Base-by-base conservation (phyloP, 1,284 basidiomycete species). In the Tausonia pullulans region DNA sequence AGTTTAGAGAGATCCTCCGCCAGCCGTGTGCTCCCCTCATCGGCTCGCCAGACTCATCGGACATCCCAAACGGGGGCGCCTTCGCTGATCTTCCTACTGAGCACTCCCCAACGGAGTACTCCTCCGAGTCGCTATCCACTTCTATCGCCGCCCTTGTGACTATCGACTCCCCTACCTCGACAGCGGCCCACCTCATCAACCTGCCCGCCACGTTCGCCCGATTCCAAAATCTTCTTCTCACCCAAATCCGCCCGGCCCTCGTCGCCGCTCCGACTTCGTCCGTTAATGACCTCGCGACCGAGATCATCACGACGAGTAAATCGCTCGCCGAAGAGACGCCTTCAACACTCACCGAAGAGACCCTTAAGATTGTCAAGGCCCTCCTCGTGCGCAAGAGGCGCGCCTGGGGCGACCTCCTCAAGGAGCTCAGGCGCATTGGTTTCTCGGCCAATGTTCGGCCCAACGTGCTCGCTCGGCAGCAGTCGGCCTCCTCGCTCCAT, bases 341-440 rank as follows among this genome's bases (percentile, higher is more conserved):
- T 9, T 78, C 84, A 0, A 71, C 81, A 0, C 73, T 83, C 3
- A 77, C 79, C 46, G 84, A 87, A 67, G 84, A 83, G 44, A 84
- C 87, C 61, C 79, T 80, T 65, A 93, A 90, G 76, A 79, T 83
- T 55, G 80, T 84, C 69, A 96, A 95, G 74, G 83, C 86, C 49
- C 76, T 94, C 59, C 83, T 86, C 14, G 74, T 75, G 7, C 83
- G 90, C 45, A 99, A 98, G 78, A 81, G 88, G 67, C 92, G 91
- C 73, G 94, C 93, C 0, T 94, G 87, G 83, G 85, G 87, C 43
- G 92, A 98, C 73, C 79, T 98, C 27, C 79, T 97, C 68, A 95
- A 92, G 76, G 90, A 94, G 72, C 79, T 98, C 50, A 90, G 90
- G 71, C 82, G 83, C 1, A 79, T 85, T 44, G 96, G 96, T 5